Percentiles rank a stretch among this genome's conserved stretches.
These are phyloP conservation scores for Aspergillus quadrilineatus DNA, from an alignment of 2,329 filamentous ascomycete genomes.

Conservation along the genomic window DNA sequence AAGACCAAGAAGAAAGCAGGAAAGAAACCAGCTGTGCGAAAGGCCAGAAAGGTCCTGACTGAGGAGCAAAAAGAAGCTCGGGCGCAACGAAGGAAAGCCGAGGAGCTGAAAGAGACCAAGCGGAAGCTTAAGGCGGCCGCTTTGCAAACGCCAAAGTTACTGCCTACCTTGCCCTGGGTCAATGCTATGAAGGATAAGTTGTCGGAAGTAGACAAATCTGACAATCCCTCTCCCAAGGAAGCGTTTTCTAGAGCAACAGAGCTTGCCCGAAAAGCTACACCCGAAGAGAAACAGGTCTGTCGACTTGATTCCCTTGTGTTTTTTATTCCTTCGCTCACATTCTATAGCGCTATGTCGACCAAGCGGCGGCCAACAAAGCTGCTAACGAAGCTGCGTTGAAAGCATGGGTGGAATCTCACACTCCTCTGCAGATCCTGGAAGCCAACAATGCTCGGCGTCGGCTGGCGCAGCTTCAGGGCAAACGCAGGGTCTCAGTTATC, in stretches of 20 bases:
- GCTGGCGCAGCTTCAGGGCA: conserved; percentile 26
- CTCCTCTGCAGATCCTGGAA: conserved; percentile 56
- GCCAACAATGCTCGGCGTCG: conserved; percentile 59
- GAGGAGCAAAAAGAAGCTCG: not conserved
- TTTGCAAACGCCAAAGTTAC: conserved; percentile 36
- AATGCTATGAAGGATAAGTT: conserved; percentile 26
- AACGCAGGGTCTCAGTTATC: conserved; percentile 35
- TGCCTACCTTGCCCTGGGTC: conserved; percentile 26
- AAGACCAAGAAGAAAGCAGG: not conserved
- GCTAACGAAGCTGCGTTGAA: conserved; percentile 47
- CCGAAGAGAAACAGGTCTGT: conserved; percentile 27
- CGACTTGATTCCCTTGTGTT: not conserved
- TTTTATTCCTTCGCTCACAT: not conserved
- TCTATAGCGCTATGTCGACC: conserved; percentile 51
- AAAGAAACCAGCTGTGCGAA: not conserved
- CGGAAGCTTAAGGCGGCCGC: conserved; percentile 34
- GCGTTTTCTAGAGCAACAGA: conserved; percentile 21
- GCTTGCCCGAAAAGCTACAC: conserved; percentile 18
- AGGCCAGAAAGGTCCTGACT: not conserved
- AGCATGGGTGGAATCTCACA: conserved; percentile 56
- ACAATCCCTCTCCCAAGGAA: conserved; percentile 13
- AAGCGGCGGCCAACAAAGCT: conserved; percentile 44
- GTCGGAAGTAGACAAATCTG: conserved; percentile 7
- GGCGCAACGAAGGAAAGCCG: conserved; percentile 20
- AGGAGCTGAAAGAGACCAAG: conserved; percentile 29